Conservation (phyloP, 2,329 filamentous ascomycete genomes). For the Colletotrichum horii region DNA sequence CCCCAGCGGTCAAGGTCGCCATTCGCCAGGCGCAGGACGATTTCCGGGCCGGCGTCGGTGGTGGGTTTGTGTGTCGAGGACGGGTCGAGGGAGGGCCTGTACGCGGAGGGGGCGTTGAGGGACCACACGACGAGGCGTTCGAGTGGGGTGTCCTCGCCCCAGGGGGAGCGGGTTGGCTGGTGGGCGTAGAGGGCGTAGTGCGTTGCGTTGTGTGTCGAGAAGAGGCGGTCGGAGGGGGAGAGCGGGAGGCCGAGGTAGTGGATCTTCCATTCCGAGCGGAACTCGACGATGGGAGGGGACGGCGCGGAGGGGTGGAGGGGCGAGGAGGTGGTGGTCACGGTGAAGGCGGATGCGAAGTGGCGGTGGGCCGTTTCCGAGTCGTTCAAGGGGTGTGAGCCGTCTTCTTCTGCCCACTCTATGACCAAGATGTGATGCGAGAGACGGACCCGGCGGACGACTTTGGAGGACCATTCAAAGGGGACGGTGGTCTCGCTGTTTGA, state of each 20-base stretch:
- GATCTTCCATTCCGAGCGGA: conserved; percentile 66
- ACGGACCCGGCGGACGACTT: conserved; percentile 59
- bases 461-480: conserved; percentile 55
- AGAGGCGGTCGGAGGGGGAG: conserved; percentile 64
- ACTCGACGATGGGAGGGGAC: conserved; percentile 37
- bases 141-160: conserved; percentile 60
- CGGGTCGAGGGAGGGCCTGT: conserved; percentile 56
- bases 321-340: conserved; percentile 37
- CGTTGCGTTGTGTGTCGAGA: conserved; percentile 61
- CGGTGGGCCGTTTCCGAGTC: conserved; percentile 55
- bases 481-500: conserved; percentile 46
- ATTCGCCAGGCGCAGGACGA: conserved; percentile 53
- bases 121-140: conserved; percentile 67
- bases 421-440: conserved; percentile 60
- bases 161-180: conserved; percentile 62
- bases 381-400: conserved; percentile 56
- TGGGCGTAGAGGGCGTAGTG: conserved; percentile 69
- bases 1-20: conserved; percentile 56
- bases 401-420: conserved; percentile 66
- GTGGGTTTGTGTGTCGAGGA: not conserved
- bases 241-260: conserved; percentile 61
- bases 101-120: conserved; percentile 52
- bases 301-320: not conserved
- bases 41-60: conserved; percentile 28
- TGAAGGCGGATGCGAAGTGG: conserved; percentile 66